Percentiles rank a stretch among this genome's conserved stretches.
phyloP scores from a whole-genome alignment of 768 basidiomycete species.

The Naganishia vishniacii region DNA sequence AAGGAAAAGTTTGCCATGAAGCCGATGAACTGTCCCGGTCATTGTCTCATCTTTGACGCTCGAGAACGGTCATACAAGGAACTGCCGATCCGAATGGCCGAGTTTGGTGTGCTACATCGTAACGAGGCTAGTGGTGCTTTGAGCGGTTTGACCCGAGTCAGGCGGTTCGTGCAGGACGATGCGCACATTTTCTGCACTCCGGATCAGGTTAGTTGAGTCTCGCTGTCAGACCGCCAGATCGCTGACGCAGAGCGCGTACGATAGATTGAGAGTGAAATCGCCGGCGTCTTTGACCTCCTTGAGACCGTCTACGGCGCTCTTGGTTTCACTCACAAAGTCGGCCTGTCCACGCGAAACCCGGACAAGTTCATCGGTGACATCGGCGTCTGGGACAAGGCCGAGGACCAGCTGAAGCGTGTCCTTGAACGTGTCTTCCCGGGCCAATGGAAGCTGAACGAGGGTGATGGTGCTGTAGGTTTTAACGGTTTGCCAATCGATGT shows the following conservation, averaged over 20 bases:
- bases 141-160: conserved; percentile 84
- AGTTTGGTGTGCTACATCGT: conserved; percentile 93
- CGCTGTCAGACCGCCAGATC: neutral
- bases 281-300: conserved; percentile 87
- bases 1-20: conserved; percentile 94
- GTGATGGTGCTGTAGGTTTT: conserved; percentile 67
- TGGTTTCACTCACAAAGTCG: conserved; percentile 88
- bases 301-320: conserved; percentile 86
- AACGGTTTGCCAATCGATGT: neutral
- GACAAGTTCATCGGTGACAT: conserved; percentile 86
- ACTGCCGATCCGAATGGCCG: conserved; percentile 93
- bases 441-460: conserved; percentile 86
- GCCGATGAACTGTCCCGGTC: conserved; percentile 98
- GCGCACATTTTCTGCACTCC: conserved; percentile 98
- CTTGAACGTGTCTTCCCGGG: conserved; percentile 81
- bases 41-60: conserved; percentile 91
- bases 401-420: conserved; percentile 54
- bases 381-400: conserved; percentile 85
- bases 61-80: conserved; percentile 91
- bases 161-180: conserved; percentile 95
- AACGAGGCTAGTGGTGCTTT: conserved; percentile 94
- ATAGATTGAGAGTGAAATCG: conserved; percentile 84
- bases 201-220: conserved; percentile 60
- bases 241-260: neutral
- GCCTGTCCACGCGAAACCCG: conserved; percentile 84